Evolutionary conservation across 2,329 filamentous ascomycete genomes (phyloP), one percentile per base, ranked within the genome.

Genomic region (Epichloe uncinata): DNA sequence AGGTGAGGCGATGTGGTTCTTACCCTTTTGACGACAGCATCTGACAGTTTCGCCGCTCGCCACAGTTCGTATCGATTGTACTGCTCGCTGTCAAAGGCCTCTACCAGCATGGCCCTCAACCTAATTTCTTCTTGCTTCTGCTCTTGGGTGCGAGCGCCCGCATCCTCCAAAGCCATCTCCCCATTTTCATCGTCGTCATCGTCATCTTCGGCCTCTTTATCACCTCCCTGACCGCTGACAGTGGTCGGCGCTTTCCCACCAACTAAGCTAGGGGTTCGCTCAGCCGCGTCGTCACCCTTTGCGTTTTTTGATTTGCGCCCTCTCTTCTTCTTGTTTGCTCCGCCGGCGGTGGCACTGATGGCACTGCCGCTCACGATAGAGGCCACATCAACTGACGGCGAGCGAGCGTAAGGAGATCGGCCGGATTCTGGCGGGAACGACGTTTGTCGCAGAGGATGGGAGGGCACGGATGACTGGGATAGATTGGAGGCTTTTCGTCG

Each of bases 381-480:
- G 50, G 72, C 69, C 8, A 68, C 73, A 51, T 85, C 82, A 48
- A 81, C 71, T 1, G 80, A 85, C 0, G 84, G 84, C 0, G 82
- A 86, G 15, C 83, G 77, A 16, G 73, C 73, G 40, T 74, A 75
- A 0, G 78, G 73, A 2, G 77, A 79, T 20, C 72, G 66, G 35
- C 66, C 66, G 33, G 8, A 48, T 49, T 78, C 82, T 26, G 85
- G 85, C 0, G 85, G 84, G 61, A 89, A 93, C 0, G 85, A 88
- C 4, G 87, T 90, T 60, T 89, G 85, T 38, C 87, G 84, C 2
- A 93, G 77, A 1, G 84, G 84, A 55, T 87, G 84, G 0, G 77
- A 71, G 1, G 78, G 77, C 15, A 61, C 57, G 7, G 78, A 78
- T 7, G 73, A 66, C 30, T 73, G 69, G 3, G 81, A 81, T 55